Percentiles rank a stretch among this genome's conserved stretches.
phyloP scores from a whole-genome alignment of 257 asterid species.

The Fraxinus americana region DNA sequence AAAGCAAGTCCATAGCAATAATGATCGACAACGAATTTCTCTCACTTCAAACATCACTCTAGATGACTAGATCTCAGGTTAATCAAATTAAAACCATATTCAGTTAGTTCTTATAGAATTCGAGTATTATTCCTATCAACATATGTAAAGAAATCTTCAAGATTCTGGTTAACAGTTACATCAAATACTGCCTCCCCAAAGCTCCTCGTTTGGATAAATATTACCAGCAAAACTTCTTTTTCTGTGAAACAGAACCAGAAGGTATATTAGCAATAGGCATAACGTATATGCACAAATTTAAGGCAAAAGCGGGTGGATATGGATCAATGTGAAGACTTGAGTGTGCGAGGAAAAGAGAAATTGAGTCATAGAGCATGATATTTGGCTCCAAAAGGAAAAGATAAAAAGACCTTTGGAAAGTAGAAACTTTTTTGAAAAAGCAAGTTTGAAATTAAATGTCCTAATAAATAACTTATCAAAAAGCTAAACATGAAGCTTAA shows the following conservation, averaged over 20 bases:
- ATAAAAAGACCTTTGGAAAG: background rate
- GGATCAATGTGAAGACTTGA: background rate
- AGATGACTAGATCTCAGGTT: background rate
- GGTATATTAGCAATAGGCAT: slow-evolving; percentile 1
- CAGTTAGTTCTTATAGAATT: background rate
- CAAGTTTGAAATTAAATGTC: background rate
- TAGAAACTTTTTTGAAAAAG: background rate
- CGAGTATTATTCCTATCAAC: background rate
- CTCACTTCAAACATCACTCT: background rate
- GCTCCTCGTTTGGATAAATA: slow-evolving; percentile 18
- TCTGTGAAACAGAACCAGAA: slow-evolving; percentile 44
- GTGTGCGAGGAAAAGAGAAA: background rate
- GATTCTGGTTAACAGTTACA: background rate
- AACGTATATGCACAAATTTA: background rate
- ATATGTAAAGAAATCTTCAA: background rate
- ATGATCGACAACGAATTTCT: background rate
- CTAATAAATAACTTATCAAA: background rate
- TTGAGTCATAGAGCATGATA: background rate
- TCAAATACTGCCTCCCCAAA: slow-evolving; percentile 6
- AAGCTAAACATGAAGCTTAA: background rate
- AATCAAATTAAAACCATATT: background rate
- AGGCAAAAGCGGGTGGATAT: background rate
- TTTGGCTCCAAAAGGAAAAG: background rate
- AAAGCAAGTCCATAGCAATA: background rate
- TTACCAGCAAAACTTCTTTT: slow-evolving; percentile 84